These are phyloP conservation scores for Xanthoconium stramineum DNA, from an alignment of 768 basidiomycete genomes.

Conservation along the genomic window DNA sequence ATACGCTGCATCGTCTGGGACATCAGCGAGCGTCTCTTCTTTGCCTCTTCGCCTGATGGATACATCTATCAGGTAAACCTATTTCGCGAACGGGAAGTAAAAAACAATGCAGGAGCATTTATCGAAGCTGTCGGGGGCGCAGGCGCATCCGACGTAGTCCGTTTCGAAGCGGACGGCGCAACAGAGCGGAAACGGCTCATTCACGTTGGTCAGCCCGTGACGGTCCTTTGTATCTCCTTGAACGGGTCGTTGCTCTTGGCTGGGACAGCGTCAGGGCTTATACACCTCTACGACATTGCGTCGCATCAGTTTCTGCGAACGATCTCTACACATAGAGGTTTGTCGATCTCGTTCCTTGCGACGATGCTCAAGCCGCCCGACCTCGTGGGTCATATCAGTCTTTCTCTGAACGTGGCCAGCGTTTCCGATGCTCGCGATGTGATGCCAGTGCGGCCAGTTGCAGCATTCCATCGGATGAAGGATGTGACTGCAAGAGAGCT, in stretches of 20 bases:
- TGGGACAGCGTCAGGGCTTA: conserved; percentile 69
- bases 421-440: conserved; percentile 47
- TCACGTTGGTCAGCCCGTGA: conserved; percentile 66
- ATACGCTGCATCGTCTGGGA: conserved; percentile 75
- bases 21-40: conserved; percentile 81
- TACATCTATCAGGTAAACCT: conserved; percentile 78
- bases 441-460: conserved; percentile 63
- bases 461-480: conserved; percentile 69
- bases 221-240: conserved; percentile 70
- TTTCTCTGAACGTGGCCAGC: conserved; percentile 40
- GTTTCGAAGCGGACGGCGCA: conserved; percentile 51
- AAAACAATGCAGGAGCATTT: conserved; percentile 42
- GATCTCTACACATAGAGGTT: conserved; percentile 65
- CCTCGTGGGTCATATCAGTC: conserved; percentile 74
- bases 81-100: conserved; percentile 59
- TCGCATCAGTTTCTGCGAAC: conserved; percentile 89
- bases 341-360: conserved; percentile 66
- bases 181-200: conserved; percentile 60
- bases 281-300: conserved; percentile 82
- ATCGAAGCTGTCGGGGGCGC: conserved; percentile 75
- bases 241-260: conserved; percentile 77
- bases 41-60: conserved; percentile 76
- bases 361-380: conserved; percentile 87
- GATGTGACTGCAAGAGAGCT: conserved; percentile 63
- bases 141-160: conserved; percentile 67